phyloP scores from a whole-genome alignment of 1,284 basidiomycete genomes.

The Ustilago sp. region DNA sequence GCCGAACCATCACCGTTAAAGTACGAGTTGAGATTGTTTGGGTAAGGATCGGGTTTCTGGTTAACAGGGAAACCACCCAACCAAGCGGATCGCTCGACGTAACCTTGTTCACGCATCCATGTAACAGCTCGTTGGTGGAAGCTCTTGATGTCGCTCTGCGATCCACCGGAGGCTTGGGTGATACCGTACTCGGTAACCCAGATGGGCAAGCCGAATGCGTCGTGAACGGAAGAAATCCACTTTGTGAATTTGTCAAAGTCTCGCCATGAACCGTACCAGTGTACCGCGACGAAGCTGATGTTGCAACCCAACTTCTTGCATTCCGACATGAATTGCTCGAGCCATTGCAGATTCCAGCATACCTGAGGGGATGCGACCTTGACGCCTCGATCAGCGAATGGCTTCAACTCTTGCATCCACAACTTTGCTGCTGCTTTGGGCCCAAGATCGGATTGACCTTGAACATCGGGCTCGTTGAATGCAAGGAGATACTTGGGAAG shows the following conservation, averaged over 20 bases:
- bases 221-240: conserved; percentile 55
- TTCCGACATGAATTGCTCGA: conserved; percentile 56
- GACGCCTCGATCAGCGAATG: conserved; percentile 58
- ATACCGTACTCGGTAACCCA: conserved; percentile 69
- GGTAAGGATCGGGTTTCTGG: conserved; percentile 61
- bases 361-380: conserved; percentile 64
- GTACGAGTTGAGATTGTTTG: conserved; percentile 56
- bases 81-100: conserved; percentile 63
- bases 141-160: conserved; percentile 44
- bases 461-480: conserved; percentile 65
- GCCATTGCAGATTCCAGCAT: conserved; percentile 65
- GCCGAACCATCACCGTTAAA: conserved; percentile 53
- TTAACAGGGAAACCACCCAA: conserved; percentile 59
- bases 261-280: conserved; percentile 65
- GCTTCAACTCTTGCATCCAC: conserved; percentile 62
- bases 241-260: conserved; percentile 59
- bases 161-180: conserved; percentile 46
- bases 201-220: conserved; percentile 43
- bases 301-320: conserved; percentile 57
- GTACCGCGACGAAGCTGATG: conserved; percentile 62
- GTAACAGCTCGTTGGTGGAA: conserved; percentile 53
- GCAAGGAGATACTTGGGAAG: conserved; percentile 53
- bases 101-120: conserved; percentile 52
- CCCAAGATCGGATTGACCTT: conserved; percentile 52
- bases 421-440: conserved; percentile 55